Evolutionary conservation across 2,329 filamentous ascomycete species (phyloP).

Genomic region (Paecilomyces dactylethromorphus): DNA sequence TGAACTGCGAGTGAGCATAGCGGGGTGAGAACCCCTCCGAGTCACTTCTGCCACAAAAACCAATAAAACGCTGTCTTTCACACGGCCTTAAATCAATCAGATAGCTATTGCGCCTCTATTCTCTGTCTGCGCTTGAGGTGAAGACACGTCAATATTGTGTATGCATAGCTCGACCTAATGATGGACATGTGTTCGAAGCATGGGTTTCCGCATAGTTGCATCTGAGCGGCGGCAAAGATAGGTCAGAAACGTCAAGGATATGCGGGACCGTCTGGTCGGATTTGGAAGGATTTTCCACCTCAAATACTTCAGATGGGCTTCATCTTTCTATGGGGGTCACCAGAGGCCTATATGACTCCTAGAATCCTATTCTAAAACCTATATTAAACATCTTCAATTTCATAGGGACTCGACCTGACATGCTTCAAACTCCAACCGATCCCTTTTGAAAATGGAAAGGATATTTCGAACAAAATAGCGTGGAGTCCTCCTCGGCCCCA

Average conservation of each 20-base stretch:
- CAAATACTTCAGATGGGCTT: no score
- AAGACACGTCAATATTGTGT: not conserved
- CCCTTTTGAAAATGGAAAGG: no score
- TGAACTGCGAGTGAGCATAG: not conserved
- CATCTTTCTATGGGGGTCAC: no score
- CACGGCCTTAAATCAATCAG: not conserved
- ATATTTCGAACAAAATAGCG: no score
- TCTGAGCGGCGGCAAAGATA: not conserved
- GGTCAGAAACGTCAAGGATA: not conserved
- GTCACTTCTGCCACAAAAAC: not conserved
- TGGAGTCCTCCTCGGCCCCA: no score
- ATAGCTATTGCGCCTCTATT: not conserved
- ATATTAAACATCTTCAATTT: no score
- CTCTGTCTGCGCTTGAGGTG: not conserved
- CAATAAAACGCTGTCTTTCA: not conserved
- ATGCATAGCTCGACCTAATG: not conserved
- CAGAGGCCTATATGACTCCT: no score
- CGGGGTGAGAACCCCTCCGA: not conserved
- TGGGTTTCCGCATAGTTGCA: not conserved
- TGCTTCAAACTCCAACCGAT: no score
- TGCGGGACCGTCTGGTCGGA: no score
- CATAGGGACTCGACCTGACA: no score
- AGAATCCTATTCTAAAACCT: no score
- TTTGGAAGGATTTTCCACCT: no score
- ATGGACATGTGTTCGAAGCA: not conserved